Percentiles rank a stretch among this genome's conserved stretches.
Conservation (phyloP, 345 rosid species). For the Ricinus communis region DNA sequence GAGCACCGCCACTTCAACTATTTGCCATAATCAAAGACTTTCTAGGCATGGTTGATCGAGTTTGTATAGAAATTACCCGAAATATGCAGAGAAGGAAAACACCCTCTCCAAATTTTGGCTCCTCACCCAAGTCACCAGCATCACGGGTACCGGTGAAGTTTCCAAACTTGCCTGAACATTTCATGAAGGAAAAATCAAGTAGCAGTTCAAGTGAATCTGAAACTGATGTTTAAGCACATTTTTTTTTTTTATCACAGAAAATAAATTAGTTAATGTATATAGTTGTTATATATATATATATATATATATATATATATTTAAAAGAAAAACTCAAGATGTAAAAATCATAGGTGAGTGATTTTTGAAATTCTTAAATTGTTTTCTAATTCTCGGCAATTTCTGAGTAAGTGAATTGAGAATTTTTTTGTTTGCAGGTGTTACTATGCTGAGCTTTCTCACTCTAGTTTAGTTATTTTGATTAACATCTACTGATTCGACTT, state of each 20-base stretch:
- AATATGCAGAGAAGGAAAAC: conserved; percentile 57
- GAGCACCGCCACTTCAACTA: conserved; percentile 51
- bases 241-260: not conserved
- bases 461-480: too few species aligned
- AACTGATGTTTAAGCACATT: conserved; percentile 43
- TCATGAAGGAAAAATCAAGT: conserved; percentile 50
- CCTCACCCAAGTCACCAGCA: conserved; percentile 35
- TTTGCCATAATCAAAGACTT: conserved; percentile 72
- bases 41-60: conserved; percentile 75
- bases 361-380: conserved; percentile 20
- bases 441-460: too few species aligned
- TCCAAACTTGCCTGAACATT: conserved; percentile 62
- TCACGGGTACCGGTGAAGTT: conserved; percentile 47
- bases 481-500: too few species aligned
- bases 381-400: conserved; percentile 6
- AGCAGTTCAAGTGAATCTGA: conserved; percentile 67
- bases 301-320: too few species aligned
- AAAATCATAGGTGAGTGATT: conserved; percentile 11
- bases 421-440: not conserved
- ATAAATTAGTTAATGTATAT: conserved; percentile 26
- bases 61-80: conserved; percentile 58
- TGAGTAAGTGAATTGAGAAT: not conserved
- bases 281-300: conserved; percentile 8
- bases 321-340: conserved; percentile 3
- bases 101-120: conserved; percentile 21